Evolutionary conservation across 2,329 filamentous ascomycete species (phyloP).

Genomic region (Paecilomyces niveus): DNA sequence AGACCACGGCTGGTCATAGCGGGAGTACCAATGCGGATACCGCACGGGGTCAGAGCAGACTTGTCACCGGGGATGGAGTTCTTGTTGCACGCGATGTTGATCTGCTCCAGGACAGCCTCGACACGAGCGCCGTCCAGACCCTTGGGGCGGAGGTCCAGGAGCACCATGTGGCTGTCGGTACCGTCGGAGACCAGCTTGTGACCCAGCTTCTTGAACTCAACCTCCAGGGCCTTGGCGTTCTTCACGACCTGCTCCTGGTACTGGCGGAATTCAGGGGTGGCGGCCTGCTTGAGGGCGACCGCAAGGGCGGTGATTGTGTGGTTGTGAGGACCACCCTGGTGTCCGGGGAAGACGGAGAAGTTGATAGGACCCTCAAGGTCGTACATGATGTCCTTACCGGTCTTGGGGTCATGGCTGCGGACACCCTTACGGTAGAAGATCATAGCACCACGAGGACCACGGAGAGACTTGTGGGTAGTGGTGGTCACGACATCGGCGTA

Average conservation of each 20-base stretch:
- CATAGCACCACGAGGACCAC: constrained; percentile 90
- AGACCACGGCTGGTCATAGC: constrained; percentile 97
- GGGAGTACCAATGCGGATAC: constrained; percentile 91
- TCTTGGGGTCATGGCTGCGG: constrained; percentile 73
- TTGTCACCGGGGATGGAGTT: constrained; percentile 98
- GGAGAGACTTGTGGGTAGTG: constrained; percentile 94
- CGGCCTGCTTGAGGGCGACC: constrained; percentile 90
- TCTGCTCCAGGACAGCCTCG: constrained; percentile 91
- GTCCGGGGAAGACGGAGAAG: constrained; percentile 91
- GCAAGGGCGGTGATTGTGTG: constrained; percentile 96
- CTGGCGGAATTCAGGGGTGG: constrained; percentile 78
- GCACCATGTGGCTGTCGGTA: constrained; percentile 94
- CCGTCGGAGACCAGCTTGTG: constrained; percentile 90
- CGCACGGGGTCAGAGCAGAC: constrained; percentile 87
- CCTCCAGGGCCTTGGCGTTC: constrained; percentile 83
- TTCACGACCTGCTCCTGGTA: constrained; percentile 87
- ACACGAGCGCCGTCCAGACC: constrained; percentile 84
- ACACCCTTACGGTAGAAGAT: constrained; percentile 98
- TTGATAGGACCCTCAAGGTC: constrained; percentile 93
- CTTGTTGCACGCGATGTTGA: constrained; percentile 99
- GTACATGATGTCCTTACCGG: constrained; percentile 77
- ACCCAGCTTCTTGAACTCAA: constrained; percentile 60
- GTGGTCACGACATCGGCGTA: constrained; percentile 94
- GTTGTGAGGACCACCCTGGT: constrained; percentile 97
- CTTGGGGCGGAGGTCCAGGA: constrained; percentile 85